Percentiles rank a stretch among this genome's conserved stretches.
Evolutionary conservation across 495 filamentous ascomycete species (phyloP).

Genomic region (Astrothelium subdiscretum): DNA sequence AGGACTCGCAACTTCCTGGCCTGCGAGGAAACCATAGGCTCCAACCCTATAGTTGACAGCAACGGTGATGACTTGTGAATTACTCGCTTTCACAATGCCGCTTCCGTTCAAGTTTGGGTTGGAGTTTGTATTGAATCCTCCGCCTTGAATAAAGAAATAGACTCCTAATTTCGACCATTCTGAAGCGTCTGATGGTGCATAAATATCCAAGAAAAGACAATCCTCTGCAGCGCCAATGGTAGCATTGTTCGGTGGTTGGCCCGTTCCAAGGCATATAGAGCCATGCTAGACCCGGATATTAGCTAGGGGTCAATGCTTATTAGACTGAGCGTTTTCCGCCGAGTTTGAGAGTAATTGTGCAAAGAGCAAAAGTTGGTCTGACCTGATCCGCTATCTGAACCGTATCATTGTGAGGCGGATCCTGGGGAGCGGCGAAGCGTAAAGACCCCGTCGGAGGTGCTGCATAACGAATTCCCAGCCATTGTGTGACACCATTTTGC

Average conservation of each 20-base stretch:
- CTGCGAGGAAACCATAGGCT: slow-evolving; percentile 60
- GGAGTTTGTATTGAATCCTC: slow-evolving; percentile 52
- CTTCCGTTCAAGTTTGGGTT: slow-evolving; percentile 58
- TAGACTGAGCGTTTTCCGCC: no score
- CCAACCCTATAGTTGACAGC: slow-evolving; percentile 66
- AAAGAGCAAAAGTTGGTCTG: no score
- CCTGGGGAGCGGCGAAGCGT: slow-evolving; percentile 48
- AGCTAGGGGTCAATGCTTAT: background rate
- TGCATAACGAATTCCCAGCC: slow-evolving; percentile 57
- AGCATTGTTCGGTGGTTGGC: background rate
- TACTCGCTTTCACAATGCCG: slow-evolving; percentile 47
- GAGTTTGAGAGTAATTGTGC: no score
- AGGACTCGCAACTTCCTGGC: slow-evolving; percentile 46
- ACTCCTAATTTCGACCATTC: slow-evolving; percentile 45
- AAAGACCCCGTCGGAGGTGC: slow-evolving; percentile 45
- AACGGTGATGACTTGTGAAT: slow-evolving; percentile 52
- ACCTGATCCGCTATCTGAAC: slow-evolving; percentile 1
- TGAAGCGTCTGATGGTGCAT: slow-evolving; percentile 47
- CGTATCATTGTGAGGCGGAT: slow-evolving; percentile 31
- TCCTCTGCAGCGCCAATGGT: slow-evolving; percentile 39
- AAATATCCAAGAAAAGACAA: slow-evolving; percentile 67
- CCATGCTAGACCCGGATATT: background rate
- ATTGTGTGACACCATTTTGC: slow-evolving; percentile 43
- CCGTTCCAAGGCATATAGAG: background rate
- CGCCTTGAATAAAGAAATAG: slow-evolving; percentile 67